Evolutionary conservation across 306 rosid genomes (phyloP).

Genomic region (Castanospermum australe): DNA sequence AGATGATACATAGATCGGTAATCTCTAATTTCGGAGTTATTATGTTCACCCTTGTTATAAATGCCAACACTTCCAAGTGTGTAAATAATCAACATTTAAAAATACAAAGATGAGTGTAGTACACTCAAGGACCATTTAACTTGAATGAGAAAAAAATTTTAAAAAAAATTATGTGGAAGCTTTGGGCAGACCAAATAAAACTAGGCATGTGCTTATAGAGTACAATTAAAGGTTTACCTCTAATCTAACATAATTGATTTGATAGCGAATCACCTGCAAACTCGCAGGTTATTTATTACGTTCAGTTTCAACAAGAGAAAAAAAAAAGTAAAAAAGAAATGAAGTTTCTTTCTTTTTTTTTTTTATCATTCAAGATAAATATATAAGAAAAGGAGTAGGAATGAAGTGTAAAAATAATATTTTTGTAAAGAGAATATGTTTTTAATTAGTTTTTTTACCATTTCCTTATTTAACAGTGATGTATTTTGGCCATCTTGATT

Average conservation of each 20-base stretch:
- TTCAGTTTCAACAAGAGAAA: neutral
- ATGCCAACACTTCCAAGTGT: neutral
- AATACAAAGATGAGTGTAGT: neutral
- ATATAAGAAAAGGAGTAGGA: neutral
- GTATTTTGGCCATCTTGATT: neutral
- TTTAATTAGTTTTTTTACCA: conserved; percentile 22
- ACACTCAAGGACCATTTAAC: neutral
- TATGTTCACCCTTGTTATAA: neutral
- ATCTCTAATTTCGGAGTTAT: neutral
- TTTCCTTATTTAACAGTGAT: neutral
- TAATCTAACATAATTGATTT: conserved; percentile 31
- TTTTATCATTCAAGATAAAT: too few species aligned
- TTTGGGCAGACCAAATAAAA: neutral
- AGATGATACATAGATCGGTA: neutral
- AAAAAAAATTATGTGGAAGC: neutral
- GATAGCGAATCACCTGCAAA: conserved; percentile 23
- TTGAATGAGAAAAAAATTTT: neutral
- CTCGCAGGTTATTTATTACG: neutral
- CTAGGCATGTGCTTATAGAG: neutral
- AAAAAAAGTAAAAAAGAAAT: too few species aligned
- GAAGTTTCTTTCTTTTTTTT: too few species aligned
- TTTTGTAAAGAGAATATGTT: neutral
- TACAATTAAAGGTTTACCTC: conserved; percentile 24
- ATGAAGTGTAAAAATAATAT: too few species aligned
- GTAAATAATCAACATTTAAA: neutral